phyloP scores from a whole-genome alignment of 106 monocot species.

The Dendrobium nobile region DNA sequence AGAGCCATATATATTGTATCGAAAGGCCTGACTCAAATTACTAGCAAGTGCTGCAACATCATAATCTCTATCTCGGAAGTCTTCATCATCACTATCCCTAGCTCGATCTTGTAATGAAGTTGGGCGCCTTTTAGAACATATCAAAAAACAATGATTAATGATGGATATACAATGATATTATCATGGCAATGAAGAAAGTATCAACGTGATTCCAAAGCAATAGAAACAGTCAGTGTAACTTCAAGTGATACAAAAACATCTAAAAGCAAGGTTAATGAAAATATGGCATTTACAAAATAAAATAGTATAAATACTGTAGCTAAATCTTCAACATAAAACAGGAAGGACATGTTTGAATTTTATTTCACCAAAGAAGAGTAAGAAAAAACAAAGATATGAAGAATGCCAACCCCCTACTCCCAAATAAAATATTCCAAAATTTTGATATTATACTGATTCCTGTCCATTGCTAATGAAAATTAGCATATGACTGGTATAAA shows the following conservation, averaged over 20 bases:
- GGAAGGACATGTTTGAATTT: neutral
- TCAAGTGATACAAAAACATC: neutral
- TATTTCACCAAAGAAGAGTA: neutral
- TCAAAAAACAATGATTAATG: neutral
- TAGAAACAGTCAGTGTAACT: neutral
- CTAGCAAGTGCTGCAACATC: conserved; percentile 66
- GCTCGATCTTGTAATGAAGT: conserved; percentile 50
- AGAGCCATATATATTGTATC: conserved; percentile 45
- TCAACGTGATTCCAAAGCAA: neutral
- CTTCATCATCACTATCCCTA: conserved; percentile 70
- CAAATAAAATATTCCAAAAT: no score
- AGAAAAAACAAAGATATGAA: no score
- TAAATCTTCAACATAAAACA: neutral
- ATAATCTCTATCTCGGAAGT: conserved; percentile 63
- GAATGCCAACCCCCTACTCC: no score
- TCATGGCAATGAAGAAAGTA: neutral
- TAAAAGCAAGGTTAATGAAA: neutral
- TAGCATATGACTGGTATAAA: no score
- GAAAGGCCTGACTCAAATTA: conserved; percentile 52
- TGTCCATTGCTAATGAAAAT: no score
- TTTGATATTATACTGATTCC: no score
- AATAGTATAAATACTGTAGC: neutral
- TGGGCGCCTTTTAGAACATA: conserved; percentile 39
- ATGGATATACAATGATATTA: neutral
- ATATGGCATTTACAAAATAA: neutral